Percentiles rank a stretch among this genome's conserved stretches.
Evolutionary conservation across 1,284 basidiomycete genomes (phyloP).

Genomic region (Cutaneotrichosporon spelunceum): DNA sequence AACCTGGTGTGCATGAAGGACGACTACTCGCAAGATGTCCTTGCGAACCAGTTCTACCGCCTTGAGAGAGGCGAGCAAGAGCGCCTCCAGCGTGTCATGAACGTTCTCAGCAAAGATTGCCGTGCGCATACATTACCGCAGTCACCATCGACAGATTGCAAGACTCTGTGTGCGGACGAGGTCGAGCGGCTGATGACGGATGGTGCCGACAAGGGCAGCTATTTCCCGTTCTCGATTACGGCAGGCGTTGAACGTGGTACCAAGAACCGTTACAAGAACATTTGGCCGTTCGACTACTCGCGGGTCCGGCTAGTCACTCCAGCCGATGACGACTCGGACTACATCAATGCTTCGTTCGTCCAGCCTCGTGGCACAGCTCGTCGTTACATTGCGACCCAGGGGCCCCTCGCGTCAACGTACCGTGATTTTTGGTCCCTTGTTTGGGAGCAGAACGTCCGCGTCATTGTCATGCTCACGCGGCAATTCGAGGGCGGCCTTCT

Average conservation of each 20-base stretch:
- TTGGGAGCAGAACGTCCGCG: conserved; percentile 57
- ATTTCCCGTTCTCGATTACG: conserved; percentile 86
- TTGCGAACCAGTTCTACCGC: conserved; percentile 73
- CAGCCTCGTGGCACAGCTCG: conserved; percentile 75
- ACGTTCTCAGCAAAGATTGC: conserved; percentile 39
- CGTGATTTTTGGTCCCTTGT: conserved; percentile 83
- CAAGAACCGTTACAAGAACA: conserved; percentile 86
- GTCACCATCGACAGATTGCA: conserved; percentile 1
- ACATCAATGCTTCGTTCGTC: conserved; percentile 88
- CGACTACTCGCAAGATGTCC: conserved; percentile 54
- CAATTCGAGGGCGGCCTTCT: conserved; percentile 82
- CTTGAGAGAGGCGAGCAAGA: conserved; percentile 90
- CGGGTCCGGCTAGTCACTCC: conserved; percentile 67
- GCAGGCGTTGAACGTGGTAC: conserved; percentile 92
- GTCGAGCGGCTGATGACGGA: conserved; percentile 27
- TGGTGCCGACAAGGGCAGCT: conserved; percentile 20
- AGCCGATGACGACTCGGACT: conserved; percentile 66
- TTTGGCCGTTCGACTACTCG: conserved; percentile 84
- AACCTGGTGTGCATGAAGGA: conserved; percentile 64
- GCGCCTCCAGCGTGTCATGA: conserved; percentile 85
- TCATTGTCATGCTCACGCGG: conserved; percentile 74
- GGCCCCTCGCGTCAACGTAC: conserved; percentile 85
- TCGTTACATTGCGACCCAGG: conserved; percentile 93
- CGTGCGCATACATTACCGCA: conserved; percentile 5
- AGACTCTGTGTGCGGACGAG: conserved; percentile 22